phyloP scores from a whole-genome alignment of 2,329 filamentous ascomycete genomes.

The Aspergillus thermomutatus region DNA sequence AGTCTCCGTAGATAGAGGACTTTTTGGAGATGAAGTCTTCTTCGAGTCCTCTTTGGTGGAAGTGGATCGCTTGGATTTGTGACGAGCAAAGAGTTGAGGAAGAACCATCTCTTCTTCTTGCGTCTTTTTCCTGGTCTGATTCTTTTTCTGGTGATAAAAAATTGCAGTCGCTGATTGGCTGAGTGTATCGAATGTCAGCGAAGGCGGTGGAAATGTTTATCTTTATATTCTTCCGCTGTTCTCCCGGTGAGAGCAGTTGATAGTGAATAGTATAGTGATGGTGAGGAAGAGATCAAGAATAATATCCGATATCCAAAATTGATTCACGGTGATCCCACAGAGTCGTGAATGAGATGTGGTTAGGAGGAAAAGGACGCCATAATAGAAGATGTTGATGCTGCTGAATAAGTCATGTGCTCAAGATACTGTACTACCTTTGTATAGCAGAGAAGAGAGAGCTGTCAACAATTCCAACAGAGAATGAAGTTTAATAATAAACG shows the following conservation, averaged over 20 bases:
- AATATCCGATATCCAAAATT: constrained; percentile 8
- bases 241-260: constrained; percentile 3
- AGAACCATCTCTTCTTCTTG: constrained; percentile 31
- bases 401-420: neutral
- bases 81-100: constrained; percentile 38
- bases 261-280: constrained; percentile 7
- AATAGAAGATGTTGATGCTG: neutral
- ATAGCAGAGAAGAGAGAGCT: neutral
- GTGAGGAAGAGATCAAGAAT: constrained; percentile 15
- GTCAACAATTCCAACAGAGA: neutral
- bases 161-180: constrained; percentile 17
- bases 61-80: constrained; percentile 18
- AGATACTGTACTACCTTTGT: neutral
- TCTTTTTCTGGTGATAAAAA: neutral
- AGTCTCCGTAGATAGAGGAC: neutral
- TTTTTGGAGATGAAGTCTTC: neutral
- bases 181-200: constrained; percentile 33
- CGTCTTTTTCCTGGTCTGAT: constrained; percentile 10
- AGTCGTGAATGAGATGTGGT: neutral
- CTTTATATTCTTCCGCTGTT: neutral
- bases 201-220: constrained; percentile 37
- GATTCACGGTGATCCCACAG: neutral
- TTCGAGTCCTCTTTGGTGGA: constrained; percentile 9
- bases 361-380: neutral
- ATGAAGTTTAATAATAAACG: neutral